Evolutionary conservation across 176 grass and related monocot genomes (phyloP).

Genomic region (Urochloa ruziziensis): DNA sequence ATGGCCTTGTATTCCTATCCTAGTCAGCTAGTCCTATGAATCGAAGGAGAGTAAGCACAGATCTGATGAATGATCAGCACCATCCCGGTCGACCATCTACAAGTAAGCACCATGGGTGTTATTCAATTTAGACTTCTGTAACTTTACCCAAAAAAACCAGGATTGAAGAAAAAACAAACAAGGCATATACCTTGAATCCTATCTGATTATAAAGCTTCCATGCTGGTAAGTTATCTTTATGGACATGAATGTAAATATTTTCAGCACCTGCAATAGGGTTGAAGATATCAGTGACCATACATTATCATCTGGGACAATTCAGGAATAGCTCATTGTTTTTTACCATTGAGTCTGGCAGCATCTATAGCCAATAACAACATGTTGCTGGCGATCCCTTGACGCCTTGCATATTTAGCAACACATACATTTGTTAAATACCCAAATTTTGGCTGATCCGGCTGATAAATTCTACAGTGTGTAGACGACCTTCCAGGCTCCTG

Average conservation of each 20-base stretch:
- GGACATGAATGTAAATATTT: conserved; percentile 64
- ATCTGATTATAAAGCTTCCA: conserved; percentile 53
- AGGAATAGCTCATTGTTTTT: conserved; percentile 24
- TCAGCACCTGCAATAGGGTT: conserved; percentile 39
- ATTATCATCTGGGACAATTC: not conserved
- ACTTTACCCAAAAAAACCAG: not conserved
- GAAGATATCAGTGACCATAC: not conserved
- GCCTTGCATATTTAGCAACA: conserved; percentile 68
- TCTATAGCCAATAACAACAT: conserved; percentile 71
- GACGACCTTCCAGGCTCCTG: conserved; percentile 53
- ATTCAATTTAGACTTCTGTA: not conserved
- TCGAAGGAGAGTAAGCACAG: conserved; percentile 53
- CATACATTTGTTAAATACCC: conserved; percentile 73
- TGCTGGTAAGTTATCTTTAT: conserved; percentile 62
- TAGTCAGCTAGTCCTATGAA: conserved; percentile 6
- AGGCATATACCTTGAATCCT: conserved; percentile 68
- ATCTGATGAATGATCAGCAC: conserved; percentile 22
- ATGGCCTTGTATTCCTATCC: conserved; percentile 16
- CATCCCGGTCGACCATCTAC: conserved; percentile 49
- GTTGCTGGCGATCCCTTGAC: conserved; percentile 72
- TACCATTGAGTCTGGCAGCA: conserved; percentile 63
- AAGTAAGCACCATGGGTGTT: not conserved
- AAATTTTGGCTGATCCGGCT: conserved; percentile 62
- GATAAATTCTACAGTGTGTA: conserved; percentile 45
- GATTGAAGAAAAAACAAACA: not conserved